Evolutionary conservation across 2,329 filamentous ascomycete species (phyloP), one percentile per base, ranked within the genome.

Genomic region (Trematosphaeria pertusa): DNA sequence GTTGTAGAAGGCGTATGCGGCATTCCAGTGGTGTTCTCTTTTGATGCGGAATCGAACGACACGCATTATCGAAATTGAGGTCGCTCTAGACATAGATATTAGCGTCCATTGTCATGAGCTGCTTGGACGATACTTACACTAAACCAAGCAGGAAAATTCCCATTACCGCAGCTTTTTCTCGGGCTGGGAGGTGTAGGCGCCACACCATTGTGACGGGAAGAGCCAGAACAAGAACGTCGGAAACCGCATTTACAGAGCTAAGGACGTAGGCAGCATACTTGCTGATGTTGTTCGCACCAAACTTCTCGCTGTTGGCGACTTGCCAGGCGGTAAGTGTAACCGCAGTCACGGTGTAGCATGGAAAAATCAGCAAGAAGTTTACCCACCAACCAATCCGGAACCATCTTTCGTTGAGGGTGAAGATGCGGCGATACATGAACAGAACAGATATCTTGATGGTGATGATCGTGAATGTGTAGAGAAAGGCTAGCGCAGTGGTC

Each of bases 301-400:
- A 42, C 15, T 22, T 17, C 11, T 6, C 3, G 30, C 38, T 15
- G 6, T 9, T 20, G 17, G 14, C 21, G 22, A 39, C 36, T 30
- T 42, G 38, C 15, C n/a, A 11, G 7, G 10, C 38, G 3, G 20
- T n/a, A 5, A 42, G 18, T 11, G 38, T 42, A 20, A 42, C n/a
- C 12, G 30, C n/a, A 28, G 17, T 9, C 3, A 42, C 38, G 24
- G 38, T 33, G 14, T 33, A 42, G 30, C 38, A 42, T 21, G 38
- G 38, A 6, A 42, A 15, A 7, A 42, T n/a, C 5, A 42, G 15
- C 11, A 42, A 3, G 3, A 42, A 42, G 20, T 42, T 42, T 2
- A n/a, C 26, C 38, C 38, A 42, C 38, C 38, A 42, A 4, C 38
- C 38, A 19, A 42, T 21, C 5, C 26, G 30, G 12, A 42, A 42